Percentiles rank a stretch among this genome's conserved stretches.
Conservation (phyloP, 2,329 filamentous ascomycete species). For the Beauveria sp. region DNA sequence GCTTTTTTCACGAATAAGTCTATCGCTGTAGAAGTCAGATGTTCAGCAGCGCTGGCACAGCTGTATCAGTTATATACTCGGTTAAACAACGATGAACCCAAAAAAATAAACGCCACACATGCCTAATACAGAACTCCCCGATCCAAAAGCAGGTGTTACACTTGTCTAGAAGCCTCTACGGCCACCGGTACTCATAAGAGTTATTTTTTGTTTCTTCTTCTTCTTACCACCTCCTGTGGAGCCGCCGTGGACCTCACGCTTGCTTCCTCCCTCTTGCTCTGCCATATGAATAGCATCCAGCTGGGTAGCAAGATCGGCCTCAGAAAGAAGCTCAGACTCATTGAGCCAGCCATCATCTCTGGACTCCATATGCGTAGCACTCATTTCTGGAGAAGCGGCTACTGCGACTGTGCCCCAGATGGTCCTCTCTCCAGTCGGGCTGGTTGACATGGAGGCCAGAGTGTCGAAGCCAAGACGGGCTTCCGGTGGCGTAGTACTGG, state of each 20-base stretch:
- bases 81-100: neutral
- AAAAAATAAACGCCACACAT: conserved; percentile 7
- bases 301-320: conserved; percentile 52
- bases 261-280: conserved; percentile 17
- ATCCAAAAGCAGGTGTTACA: neutral
- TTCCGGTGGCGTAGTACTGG: conserved; percentile 47
- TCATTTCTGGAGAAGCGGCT: conserved; percentile 48
- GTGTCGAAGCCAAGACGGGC: conserved; percentile 56
- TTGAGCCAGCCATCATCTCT: conserved; percentile 78
- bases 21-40: neutral
- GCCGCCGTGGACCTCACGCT: conserved; percentile 9
- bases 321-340: conserved; percentile 64
- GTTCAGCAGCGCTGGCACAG: neutral
- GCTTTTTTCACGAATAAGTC: neutral
- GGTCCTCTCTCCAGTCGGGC: conserved; percentile 66
- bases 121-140: conserved; percentile 3
- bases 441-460: conserved; percentile 72
- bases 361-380: conserved; percentile 23
- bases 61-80: neutral
- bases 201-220: conserved; percentile 68
- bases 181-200: conserved; percentile 61
- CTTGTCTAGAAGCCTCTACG: conserved; percentile 33
- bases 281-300: conserved; percentile 46
- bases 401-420: conserved; percentile 87
- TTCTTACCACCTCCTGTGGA: conserved; percentile 42